Conservation (phyloP, 2,329 filamentous ascomycete species). For the Stromatinia cepivora region DNA sequence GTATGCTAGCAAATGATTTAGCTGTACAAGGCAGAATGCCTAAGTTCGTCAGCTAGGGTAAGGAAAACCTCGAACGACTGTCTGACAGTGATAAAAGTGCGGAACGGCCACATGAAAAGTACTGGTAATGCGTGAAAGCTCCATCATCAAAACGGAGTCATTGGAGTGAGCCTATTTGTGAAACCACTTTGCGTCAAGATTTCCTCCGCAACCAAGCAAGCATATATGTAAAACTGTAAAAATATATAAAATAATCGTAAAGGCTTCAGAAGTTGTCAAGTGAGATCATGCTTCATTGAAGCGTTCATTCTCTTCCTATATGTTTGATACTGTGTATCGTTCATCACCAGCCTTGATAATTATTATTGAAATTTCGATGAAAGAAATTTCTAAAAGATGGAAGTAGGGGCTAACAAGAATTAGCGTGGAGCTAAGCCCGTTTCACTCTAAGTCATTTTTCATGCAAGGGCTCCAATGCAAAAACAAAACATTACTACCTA, state of each 20-base stretch:
- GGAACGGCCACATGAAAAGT: background rate
- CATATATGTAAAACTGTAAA: background rate
- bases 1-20: background rate
- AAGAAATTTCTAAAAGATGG: slow-evolving; percentile 18
- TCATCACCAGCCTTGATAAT: slow-evolving; percentile 59
- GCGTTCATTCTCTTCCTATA: slow-evolving; percentile 71
- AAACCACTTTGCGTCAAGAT: background rate
- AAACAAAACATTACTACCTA: too few relatives aligned
- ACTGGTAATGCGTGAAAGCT: background rate
- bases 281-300: slow-evolving; percentile 58
- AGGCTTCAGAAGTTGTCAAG: slow-evolving; percentile 60
- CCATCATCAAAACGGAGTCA: background rate
- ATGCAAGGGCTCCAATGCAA: background rate
- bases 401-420: background rate
- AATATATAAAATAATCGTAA: background rate
- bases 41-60: background rate
- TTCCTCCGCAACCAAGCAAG: background rate
- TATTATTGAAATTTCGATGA: slow-evolving; percentile 32
- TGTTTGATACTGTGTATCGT: slow-evolving; percentile 52
- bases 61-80: too few relatives aligned
- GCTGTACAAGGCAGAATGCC: background rate
- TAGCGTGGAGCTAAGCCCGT: slow-evolving; percentile 13
- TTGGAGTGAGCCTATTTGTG: background rate
- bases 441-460: background rate
- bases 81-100: background rate